Base-by-base conservation (phyloP, 352 stramenopile genomes). In the Phytophthora ohioensis region DNA sequence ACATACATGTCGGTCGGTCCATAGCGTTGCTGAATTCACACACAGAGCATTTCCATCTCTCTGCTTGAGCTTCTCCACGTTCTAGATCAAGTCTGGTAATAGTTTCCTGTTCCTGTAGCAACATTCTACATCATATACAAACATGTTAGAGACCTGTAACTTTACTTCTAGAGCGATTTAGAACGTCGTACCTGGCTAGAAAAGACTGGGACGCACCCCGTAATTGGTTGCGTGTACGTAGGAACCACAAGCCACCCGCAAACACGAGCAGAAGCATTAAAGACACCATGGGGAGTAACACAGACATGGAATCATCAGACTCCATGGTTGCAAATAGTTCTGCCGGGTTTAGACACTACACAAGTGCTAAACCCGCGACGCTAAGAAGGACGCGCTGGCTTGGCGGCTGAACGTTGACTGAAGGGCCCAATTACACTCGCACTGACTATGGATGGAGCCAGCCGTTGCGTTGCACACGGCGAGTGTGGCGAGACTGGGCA, bases 11-110 rank as follows among this genome's bases (percentile, higher is more conserved):
- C 31, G 49, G 65, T 27, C 85, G 85, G 41, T 92, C 85, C 49
- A 90, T 34, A 2, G 76, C 71, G 71, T 94, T 94, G 61, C 83
- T 90, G 63, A 94, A 94, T 13, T 94, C 87, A 42, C 87, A 94
- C 39, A 94, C 80, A 38, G 73, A 69, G 57, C 87, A 94, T 35
- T 90, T 91, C 87, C 87, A 94, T 15, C 85, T 85, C 73, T 91
- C 84, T 10, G 89, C 81, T 39, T 76, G 76, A 47, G 73, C 85
- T 72, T 77, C 66, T 21, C 71, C 87, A 51, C 87, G 82, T 60
- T 94, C 87, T 4, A 94, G 70, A 69, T 94, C 87, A 15, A 94
- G 78, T 8, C 87, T 76, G 11, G 87, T 94, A 31, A 91, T 79
- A 0, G 77, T 78, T 30, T 91, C 85, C n/a, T 79, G 78, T 35